Evolutionary conservation across 768 basidiomycete genomes (phyloP), one percentile per base, ranked within the genome.

Genomic region (Amanita muscaria): DNA sequence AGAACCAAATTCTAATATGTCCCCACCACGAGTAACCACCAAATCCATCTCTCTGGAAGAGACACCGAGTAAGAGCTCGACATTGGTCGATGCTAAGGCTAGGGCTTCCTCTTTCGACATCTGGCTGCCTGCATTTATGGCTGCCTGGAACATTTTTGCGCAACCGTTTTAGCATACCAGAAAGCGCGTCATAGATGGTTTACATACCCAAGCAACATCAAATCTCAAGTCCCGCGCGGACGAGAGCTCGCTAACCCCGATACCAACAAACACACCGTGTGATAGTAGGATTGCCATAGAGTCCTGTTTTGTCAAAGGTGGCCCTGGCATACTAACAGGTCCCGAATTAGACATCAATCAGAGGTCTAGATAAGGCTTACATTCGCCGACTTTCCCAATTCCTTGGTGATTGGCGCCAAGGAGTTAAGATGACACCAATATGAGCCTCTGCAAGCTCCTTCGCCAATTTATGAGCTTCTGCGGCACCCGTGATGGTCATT

Each of bases 181-280:
- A n/a, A n/a, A n/a, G n/a, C n/a, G n/a, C n/a, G n/a, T n/a, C n/a
- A n/a, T n/a, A n/a, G n/a, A n/a, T n/a, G n/a, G n/a, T n/a, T n/a
- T n/a, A 65, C 77, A 53, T 49, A 83, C 86, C 90, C 91, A 93
- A 33, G 77, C 85, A 23, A 79, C 63, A 51, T 94, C 89, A 51
- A 90, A 86, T 12, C 83, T 76, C 8, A 83, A 70, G 56, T 83
- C 88, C 19, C 86, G 76, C 5, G 84, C 81, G 21, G 73, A 69
- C 83, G 82, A 89, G 31, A 74, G 73, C 49, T 79, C 77, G 35
- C 70, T 61, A 36, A 67, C 65, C 14, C 83, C 84, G 37, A 89
- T 56, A 6, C 77, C 86, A 24, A 88, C 79, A 4, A 76, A 77
- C 12, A 96, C 85, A 21, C 79, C 80, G 34, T 85, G 74, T 2